Evolutionary conservation across 768 basidiomycete species (phyloP).

Genomic region (Lenzites betulinus): DNA sequence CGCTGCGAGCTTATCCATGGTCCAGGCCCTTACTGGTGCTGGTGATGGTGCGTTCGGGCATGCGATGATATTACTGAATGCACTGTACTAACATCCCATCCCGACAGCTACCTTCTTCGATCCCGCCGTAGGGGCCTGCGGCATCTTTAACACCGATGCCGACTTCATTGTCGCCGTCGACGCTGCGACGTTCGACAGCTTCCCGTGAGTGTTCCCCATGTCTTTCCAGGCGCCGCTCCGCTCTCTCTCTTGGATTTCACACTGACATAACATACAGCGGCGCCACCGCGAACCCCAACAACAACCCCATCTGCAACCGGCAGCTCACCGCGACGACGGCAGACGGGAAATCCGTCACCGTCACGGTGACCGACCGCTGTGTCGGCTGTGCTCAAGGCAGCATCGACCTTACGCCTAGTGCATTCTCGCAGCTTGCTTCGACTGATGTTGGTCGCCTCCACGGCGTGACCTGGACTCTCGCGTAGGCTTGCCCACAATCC

Average conservation of each 20-base stretch:
- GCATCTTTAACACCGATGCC: slow-evolving; percentile 32
- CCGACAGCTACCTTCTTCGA: slow-evolving; percentile 35
- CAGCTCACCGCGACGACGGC: slow-evolving; percentile 27
- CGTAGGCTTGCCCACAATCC: no score
- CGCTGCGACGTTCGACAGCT: slow-evolving; percentile 32
- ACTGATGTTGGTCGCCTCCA: slow-evolving; percentile 27
- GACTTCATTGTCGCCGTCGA: slow-evolving; percentile 42
- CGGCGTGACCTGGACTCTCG: slow-evolving; percentile 32
- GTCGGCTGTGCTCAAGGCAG: slow-evolving; percentile 29
- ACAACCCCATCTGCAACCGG: slow-evolving; percentile 37
- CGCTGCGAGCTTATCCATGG: slow-evolving; percentile 25
- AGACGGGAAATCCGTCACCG: slow-evolving; percentile 30
- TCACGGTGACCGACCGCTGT: slow-evolving; percentile 36
- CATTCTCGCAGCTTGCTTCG: slow-evolving; percentile 31
- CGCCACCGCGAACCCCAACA: slow-evolving; percentile 25
- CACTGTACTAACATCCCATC: no score
- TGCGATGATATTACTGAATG: no score
- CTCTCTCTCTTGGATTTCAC: no score
- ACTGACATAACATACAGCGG: no score
- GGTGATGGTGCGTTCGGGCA: slow-evolving; percentile 19
- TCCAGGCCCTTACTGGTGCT: slow-evolving; percentile 23
- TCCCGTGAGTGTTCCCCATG: slow-evolving; percentile 5
- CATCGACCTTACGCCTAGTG: slow-evolving; percentile 31
- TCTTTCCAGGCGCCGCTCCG: no score
- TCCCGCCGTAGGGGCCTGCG: slow-evolving; percentile 45